Evolutionary conservation across 768 basidiomycete genomes (phyloP).

Genomic region (Hygrophoropsis aurantiaca): DNA sequence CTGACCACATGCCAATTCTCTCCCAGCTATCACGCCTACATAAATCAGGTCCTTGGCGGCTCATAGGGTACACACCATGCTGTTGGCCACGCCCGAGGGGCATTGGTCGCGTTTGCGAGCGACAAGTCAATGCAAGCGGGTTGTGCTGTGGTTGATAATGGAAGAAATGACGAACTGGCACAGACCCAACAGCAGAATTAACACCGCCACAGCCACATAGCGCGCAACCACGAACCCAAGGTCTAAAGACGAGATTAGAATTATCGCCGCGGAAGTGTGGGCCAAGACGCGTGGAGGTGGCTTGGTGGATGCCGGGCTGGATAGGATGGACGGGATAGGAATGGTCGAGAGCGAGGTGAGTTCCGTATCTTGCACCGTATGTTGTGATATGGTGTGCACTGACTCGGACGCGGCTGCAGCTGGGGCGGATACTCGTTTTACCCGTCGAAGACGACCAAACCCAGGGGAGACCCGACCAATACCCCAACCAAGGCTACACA

Average conservation of each 20-base stretch:
- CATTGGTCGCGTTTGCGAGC: constrained; percentile 74
- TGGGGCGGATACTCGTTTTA: constrained; percentile 69
- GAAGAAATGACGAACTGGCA: no score
- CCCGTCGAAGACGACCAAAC: constrained; percentile 49
- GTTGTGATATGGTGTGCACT: not conserved
- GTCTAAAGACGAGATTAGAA: constrained; percentile 68
- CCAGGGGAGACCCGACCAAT: constrained; percentile 6
- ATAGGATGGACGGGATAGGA: constrained; percentile 39
- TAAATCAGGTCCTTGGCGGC: no score
- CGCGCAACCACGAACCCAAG: no score
- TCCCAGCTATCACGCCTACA: no score
- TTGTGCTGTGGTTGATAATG: no score
- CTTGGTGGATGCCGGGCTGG: constrained; percentile 8
- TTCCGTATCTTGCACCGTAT: not conserved
- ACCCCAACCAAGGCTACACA: constrained; percentile 24
- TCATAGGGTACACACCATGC: constrained; percentile 78
- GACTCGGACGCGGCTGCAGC: constrained; percentile 34
- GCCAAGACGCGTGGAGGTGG: constrained; percentile 73
- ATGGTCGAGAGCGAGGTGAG: constrained; percentile 80
- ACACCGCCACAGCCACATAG: no score
- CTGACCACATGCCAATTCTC: no score
- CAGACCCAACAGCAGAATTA: no score
- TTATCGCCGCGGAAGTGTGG: constrained; percentile 77
- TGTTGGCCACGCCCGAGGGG: constrained; percentile 72
- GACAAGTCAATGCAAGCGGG: no score